Conservation (phyloP, 2,329 filamentous ascomycete genomes). For the Apiospora phragmitis region DNA sequence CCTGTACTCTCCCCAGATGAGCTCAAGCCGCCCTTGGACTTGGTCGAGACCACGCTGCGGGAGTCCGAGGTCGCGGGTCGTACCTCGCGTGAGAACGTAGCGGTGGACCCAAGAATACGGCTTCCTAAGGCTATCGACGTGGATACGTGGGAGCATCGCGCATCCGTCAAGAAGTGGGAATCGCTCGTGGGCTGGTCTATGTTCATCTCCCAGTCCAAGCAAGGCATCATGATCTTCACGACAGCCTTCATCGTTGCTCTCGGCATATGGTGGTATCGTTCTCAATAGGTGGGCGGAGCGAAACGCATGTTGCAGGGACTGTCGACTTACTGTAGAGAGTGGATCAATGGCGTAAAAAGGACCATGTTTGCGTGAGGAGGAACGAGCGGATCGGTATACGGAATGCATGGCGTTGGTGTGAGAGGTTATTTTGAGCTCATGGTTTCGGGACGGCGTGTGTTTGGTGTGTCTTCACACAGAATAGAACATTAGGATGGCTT, state of each 20-base stretch:
- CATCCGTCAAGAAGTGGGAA: slow-evolving; percentile 27
- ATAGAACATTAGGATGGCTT: background rate
- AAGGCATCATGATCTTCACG: slow-evolving; percentile 47
- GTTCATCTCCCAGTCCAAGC: slow-evolving; percentile 54
- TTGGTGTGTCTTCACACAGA: background rate
- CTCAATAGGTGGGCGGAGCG: slow-evolving; percentile 19
- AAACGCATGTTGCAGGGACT: background rate
- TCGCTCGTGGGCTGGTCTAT: slow-evolving; percentile 52
- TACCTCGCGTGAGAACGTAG: background rate
- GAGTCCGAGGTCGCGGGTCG: background rate
- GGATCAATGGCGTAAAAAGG: background rate
- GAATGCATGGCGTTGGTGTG: slow-evolving; percentile 2
- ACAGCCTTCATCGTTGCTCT: slow-evolving; percentile 43
- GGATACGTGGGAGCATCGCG: slow-evolving; percentile 53
- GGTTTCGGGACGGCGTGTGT: background rate
- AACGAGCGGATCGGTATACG: background rate
- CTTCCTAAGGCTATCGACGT: slow-evolving; percentile 55
- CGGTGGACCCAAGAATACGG: slow-evolving; percentile 28
- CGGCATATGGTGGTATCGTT: slow-evolving; percentile 46
- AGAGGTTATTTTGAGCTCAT: background rate
- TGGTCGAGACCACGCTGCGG: slow-evolving; percentile 17
- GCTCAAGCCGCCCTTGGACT: slow-evolving; percentile 34
- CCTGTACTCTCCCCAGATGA: slow-evolving; percentile 53
- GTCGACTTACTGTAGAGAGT: background rate
- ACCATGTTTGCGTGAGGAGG: background rate